Conservation (phyloP, 2,329 filamentous ascomycete species). For the Scolecobasidium constrictum region DNA sequence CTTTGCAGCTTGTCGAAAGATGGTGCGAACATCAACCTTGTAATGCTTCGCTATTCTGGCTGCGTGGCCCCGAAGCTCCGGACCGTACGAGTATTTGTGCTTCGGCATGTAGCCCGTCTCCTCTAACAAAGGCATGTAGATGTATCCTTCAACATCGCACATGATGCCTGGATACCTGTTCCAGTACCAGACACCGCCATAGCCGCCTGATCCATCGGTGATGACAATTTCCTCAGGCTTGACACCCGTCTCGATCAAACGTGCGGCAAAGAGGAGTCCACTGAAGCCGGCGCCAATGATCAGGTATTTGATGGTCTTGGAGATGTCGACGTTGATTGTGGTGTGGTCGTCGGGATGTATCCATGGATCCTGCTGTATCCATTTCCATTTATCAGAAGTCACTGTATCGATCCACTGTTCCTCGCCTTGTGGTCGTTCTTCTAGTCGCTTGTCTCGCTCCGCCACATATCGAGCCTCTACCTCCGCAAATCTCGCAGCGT, state of each 20-base stretch:
- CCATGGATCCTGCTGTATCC: background rate
- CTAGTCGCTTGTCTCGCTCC: background rate
- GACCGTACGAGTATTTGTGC: slow-evolving; percentile 31
- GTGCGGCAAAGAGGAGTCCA: slow-evolving; percentile 31
- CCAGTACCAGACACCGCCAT: slow-evolving; percentile 34
- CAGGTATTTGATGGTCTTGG: slow-evolving; percentile 12
- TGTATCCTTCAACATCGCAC: slow-evolving; percentile 5
- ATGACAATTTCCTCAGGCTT: slow-evolving; percentile 26
- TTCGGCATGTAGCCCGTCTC: slow-evolving; percentile 48
- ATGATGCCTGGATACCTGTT: slow-evolving; percentile 17
- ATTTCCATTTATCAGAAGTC: background rate
- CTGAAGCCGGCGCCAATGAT: slow-evolving; percentile 35
- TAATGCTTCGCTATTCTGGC: slow-evolving; percentile 35
- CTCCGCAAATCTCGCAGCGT: background rate
- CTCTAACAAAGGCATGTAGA: slow-evolving; percentile 47
- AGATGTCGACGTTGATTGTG: background rate
- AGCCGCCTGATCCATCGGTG: slow-evolving; percentile 35
- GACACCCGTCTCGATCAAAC: slow-evolving; percentile 28
- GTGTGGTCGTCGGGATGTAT: background rate
- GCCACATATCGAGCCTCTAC: background rate
- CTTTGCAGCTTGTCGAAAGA: slow-evolving; percentile 33
- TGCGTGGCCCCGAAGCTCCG: slow-evolving; percentile 37
- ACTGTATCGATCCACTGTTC: background rate
- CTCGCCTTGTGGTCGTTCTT: slow-evolving; percentile 1
- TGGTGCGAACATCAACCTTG: slow-evolving; percentile 26